Conservation (phyloP, 2,329 filamentous ascomycete species). For the Lecanoromycetidae sp. region DNA sequence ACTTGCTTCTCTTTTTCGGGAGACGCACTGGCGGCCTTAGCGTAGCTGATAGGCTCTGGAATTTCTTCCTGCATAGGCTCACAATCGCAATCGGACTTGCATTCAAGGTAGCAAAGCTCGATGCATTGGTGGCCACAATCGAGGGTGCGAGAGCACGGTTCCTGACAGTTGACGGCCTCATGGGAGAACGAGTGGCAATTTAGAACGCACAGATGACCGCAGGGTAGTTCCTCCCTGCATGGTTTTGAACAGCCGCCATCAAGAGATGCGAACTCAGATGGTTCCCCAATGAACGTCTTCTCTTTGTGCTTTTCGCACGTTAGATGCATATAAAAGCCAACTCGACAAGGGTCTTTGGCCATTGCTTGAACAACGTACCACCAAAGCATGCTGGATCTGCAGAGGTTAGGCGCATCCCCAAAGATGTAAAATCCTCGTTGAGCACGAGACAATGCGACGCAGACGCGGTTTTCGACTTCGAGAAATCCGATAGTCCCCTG, state of each 20-base stretch:
- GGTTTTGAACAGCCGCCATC: constrained; percentile 41
- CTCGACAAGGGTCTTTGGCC: constrained; percentile 24
- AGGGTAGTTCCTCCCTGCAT: constrained; percentile 36
- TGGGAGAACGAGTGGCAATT: constrained; percentile 42
- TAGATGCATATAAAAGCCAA: constrained; percentile 48
- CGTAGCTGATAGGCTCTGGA: neutral
- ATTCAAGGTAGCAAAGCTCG: constrained; percentile 22
- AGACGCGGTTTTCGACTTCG: constrained; percentile 49
- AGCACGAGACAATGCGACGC: constrained; percentile 57
- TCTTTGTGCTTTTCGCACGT: constrained; percentile 49
- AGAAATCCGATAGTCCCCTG: constrained; percentile 57
- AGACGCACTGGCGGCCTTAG: neutral
- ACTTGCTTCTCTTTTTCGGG: neutral
- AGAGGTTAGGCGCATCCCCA: constrained; percentile 53
- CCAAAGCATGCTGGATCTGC: constrained; percentile 39
- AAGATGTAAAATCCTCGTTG: constrained; percentile 73
- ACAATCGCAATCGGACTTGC: constrained; percentile 8
- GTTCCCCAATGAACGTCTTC: constrained; percentile 40
- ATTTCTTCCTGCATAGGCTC: neutral
- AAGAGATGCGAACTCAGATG: constrained; percentile 42
- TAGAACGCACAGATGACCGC: constrained; percentile 42
- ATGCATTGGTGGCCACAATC: constrained; percentile 31
- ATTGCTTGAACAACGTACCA: constrained; percentile 36
- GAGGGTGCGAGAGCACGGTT: constrained; percentile 25
- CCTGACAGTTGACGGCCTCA: constrained; percentile 26